Evolutionary conservation across 352 stramenopile genomes (phyloP).

Genomic region (Pythium brachiatum): DNA sequence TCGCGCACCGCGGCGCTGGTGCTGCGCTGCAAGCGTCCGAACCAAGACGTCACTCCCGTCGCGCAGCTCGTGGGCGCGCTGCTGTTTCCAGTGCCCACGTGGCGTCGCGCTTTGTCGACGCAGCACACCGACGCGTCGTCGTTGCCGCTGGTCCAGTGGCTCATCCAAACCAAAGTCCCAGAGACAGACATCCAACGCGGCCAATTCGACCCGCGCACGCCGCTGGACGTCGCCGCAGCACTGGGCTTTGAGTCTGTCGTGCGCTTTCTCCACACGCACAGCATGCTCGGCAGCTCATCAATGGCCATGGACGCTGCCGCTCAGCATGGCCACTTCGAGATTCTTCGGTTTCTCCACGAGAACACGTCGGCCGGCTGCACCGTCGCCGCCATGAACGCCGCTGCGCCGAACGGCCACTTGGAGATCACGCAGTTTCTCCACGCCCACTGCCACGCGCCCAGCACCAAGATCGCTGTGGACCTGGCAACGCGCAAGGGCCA

Average conservation of each 20-base stretch:
- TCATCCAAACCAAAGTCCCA: not conserved
- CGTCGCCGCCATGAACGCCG: not conserved
- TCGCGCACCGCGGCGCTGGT: not conserved
- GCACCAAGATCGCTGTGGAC: not conserved
- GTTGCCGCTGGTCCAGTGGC: not conserved
- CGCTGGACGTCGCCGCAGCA: not conserved
- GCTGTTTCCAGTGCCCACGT: not conserved
- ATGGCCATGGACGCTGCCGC: not conserved
- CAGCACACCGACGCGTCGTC: not conserved
- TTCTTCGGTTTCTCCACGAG: conserved; percentile 1
- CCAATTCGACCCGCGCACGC: not conserved
- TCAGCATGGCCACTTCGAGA: not conserved
- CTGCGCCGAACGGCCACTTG: not conserved
- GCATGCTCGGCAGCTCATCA: not conserved
- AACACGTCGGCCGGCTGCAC: not conserved
- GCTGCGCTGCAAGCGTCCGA: not conserved
- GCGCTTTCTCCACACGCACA: not conserved
- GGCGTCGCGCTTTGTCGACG: not conserved
- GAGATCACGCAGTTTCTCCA: not conserved
- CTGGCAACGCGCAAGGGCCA: not conserved
- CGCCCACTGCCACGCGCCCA: not conserved
- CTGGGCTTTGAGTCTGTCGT: not conserved
- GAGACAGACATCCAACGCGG: not conserved
- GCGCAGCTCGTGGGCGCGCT: conserved; percentile 1
- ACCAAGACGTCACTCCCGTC: not conserved